Evolutionary conservation across 2,329 filamentous ascomycete genomes (phyloP), one percentile per base, ranked within the genome.

Genomic region (Didymella exigua): DNA sequence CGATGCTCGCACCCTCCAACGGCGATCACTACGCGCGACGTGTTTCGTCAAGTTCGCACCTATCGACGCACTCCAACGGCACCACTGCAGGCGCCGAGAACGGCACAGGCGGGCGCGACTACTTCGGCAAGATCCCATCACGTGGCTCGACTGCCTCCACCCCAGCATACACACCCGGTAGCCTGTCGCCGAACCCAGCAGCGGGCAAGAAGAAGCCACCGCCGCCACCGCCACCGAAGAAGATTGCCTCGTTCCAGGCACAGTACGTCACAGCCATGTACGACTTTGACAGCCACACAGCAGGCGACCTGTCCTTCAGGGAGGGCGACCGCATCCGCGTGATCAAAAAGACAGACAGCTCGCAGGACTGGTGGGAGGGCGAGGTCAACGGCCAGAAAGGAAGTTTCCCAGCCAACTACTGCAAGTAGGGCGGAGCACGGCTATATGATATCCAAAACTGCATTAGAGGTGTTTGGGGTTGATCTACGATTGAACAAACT

Each of bases 361-460:
- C 86, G 19, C 89, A 95, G 75, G 91, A 95, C 70, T 96, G 91
- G 90, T 96, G 91, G 91, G 84, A 90, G 58, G 91, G 91, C 11
- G 90, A 95, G 73, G 60, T 93, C 13, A 79, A 80, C 34, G 90
- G 90, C 0, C 73, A 79, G 23, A 83, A 81, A 68, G 91, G 91
- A 3, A 86, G 80, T 62, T 96, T 96, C 70, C 91, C 91, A 1
- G 91, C 91, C 6, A 96, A 96, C 74, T 96, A 96, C 75, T 90
- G 88, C 68, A 82, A 82, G 48, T 75, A 56, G 30, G 29, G 11
- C 14, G 5, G 24, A 16, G 8, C 26, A n/a, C 30, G 46, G 45
- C 26, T 27, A 31, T 13, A 45, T 52, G 59, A 65, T 67, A 62
- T 59, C 56, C 60, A 65, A 62, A 60, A 60, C 44, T 65, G 62